A percentile compares a stretch with the other conserved stretches of the same genome.
Evolutionary conservation across 2,329 filamentous ascomycete genomes (phyloP).

Genomic region (Neonectria ditissima): DNA sequence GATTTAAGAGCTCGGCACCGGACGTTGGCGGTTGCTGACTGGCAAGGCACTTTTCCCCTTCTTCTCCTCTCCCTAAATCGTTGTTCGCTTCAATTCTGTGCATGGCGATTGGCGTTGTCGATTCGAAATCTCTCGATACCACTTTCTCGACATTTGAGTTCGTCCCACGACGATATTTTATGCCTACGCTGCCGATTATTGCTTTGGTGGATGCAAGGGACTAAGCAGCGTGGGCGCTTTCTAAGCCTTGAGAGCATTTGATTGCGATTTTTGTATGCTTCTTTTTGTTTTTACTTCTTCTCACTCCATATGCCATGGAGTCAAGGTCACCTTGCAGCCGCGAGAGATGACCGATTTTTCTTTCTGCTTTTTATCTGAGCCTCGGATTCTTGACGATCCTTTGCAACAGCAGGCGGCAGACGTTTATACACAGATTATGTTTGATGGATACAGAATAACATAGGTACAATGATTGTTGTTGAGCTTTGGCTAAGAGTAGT

Average conservation of each 20-base stretch:
- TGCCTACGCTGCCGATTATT: slow-evolving; percentile 26
- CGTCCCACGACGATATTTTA: slow-evolving; percentile 24
- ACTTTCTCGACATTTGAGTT: slow-evolving; percentile 26
- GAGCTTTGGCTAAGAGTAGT: slow-evolving; percentile 17
- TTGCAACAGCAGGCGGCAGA: slow-evolving; percentile 15
- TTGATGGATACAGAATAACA: slow-evolving; percentile 35
- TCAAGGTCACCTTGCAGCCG: slow-evolving; percentile 13
- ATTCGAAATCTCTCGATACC: slow-evolving; percentile 38
- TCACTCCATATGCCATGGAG: slow-evolving; percentile 16
- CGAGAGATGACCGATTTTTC: slow-evolving; percentile 23
- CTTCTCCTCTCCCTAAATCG: slow-evolving; percentile 36
- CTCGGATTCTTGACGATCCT: slow-evolving; percentile 26
- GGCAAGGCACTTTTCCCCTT: slow-evolving; percentile 29
- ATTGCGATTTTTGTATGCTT: slow-evolving; percentile 25
- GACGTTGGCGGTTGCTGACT: slow-evolving; percentile 11
- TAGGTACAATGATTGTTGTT: slow-evolving; percentile 21
- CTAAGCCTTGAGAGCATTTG: slow-evolving; percentile 16
- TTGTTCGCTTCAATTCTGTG: slow-evolving; percentile 45
- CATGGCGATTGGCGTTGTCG: slow-evolving; percentile 56
- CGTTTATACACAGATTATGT: slow-evolving; percentile 39
- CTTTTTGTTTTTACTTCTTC: slow-evolving; percentile 28
- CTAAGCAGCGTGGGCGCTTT: slow-evolving; percentile 20
- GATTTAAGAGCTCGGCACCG: slow-evolving; percentile 55
- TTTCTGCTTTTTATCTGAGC: slow-evolving; percentile 34
- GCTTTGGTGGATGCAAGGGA: slow-evolving; percentile 11